Base-by-base conservation (phyloP, 2,329 filamentous ascomycete species). In the Eurotiales sp. region DNA sequence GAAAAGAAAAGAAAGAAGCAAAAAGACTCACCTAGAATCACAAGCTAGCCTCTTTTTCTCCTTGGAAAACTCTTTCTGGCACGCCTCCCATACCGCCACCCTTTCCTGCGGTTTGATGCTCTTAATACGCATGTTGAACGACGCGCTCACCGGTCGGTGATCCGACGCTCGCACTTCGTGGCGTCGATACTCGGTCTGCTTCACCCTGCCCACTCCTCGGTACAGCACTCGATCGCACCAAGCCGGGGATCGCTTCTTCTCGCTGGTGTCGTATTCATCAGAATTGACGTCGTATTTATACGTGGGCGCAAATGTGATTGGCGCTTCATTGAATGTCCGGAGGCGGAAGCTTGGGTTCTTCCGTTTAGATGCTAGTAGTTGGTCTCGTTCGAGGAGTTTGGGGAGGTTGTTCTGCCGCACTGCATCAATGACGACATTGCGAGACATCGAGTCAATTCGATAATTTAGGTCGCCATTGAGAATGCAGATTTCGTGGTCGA, bases 261-360 rank as follows among this genome's bases (percentile, higher is more conserved):
- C 93, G 61, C 88, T 92, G 0, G 88, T 87, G 66, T 99, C 93
- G 68, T 97, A 99, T 6, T 83, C 87, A 64, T 97, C 92, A 0
- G 90, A 95, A 14, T 91, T 91, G 0, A 97, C 90, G 61, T 99
- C 93, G 68, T 99, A 99, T 68, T 99, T 99, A 77, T 99, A 99
- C 0, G 93, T 99, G 0, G 93, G 93, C 7, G 90, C 86, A 66
- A 99, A 99, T 0, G 84, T 86, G 62, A 99, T 96, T 1, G 87
- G 88, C 50, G 86, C 78, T 71, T 99, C 93, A n/a, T 86, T 84
- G 68, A 99, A 97, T 0, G 89, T 86, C 17, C 91, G 85, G 4
- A 99, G 79, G 23, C 88, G 83, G 73, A 97, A 96, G 0, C 85
- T 88, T 0, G 92, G 90, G 61, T 96, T 96, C 60, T 90, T 88